Evolutionary conservation across 1,139 yeast genomes (phyloP), one percentile per base, ranked within the genome.

Genomic region (Kurtzmaniella quercitrusa): DNA sequence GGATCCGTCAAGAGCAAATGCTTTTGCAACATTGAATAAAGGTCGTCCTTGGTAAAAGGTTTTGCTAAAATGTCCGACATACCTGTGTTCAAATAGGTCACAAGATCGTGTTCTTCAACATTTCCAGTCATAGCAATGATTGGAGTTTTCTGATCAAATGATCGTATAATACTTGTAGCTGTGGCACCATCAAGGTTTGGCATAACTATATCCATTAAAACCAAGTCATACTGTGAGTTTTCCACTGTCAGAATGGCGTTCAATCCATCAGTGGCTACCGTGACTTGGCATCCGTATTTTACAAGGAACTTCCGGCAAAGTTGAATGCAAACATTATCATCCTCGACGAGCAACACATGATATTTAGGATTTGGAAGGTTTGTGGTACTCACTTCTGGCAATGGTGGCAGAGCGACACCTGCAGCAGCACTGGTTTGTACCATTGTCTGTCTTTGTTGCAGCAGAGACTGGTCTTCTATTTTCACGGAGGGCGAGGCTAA

Each of bases 91-190:
- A 86, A 68, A 59, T 88, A 89, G 1, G 87, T 84, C 38, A 85
- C 85, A 45, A 88, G 70, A 61, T 87, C 95, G 51, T 84, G 81
- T 50, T 84, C 87, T 53, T 84, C 85, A 45, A 87, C 85, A 55
- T 87, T 87, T 33, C 95, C 94, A 2, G 96, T 88, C 96, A 91
- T 88, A 37, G 96, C 95, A 49, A 89, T 85, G 49, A 91, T 87
- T 5, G 97, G 97, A 0, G 96, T 88, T 45, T 76, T 77, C 19
- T 82, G 80, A 58, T 88, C 95, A 59, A 87, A 87, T 16, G 85
- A 80, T 50, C 97, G 73, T 45, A 91, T 88, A 36, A 88, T 82
- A 40, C 88, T 82, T 2, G 96, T 84, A 1, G 96, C 96, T 1
- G 95, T 84, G 6, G 96, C 95, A 38, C 98, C 98, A 60, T 91